Base-by-base conservation (phyloP, 2,329 filamentous ascomycete species). In the Chaetomium strumarium region DNA sequence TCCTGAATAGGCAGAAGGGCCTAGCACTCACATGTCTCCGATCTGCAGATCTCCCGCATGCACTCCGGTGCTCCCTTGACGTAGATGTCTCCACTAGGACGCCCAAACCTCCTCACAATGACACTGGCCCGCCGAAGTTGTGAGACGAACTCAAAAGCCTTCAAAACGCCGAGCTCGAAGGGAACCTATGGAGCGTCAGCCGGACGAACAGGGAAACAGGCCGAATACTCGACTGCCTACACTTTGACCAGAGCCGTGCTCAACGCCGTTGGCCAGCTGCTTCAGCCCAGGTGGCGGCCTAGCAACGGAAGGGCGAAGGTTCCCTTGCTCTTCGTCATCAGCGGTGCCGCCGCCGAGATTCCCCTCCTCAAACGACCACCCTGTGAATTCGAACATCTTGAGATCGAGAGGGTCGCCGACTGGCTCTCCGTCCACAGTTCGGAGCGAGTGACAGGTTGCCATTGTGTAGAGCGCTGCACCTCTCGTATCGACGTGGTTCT, bases 361-460 rank as follows among this genome's bases (percentile, higher is more conserved):
- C 2, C 90, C 90, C 72, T 99, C 93, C 66, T 96, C 88, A 61
- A 89, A 99, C 3, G 82, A 80, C 93, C 93, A 99, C 6, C 81
- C 80, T 0, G 93, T 97, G 61, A 96, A 99, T 59, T 96, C 86
- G 66, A 99, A 99, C 93, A 99, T 99, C 67, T 97, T 97, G 52
- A 96, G 77, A 67, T 99, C 93, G 1, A 99, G 75, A 5, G 95
- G 93, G 64, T 99, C 93, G 1, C 93, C 93, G 33, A 99, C 79
- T 38, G 97, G 79, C 65, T 96, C 90, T 44, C 82, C 86, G 56
- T 97, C 91, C 14, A 99, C 85, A 11, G 86, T 81, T 43, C 91
- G 83, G 9, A 99, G 76, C 0, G 92, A 95, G 67, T 99, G 93
- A 53, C 93, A 99, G 0, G 93, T 99, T 9, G 93, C 90, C 93